Conservation (phyloP, 305 asterid species). For the Coffea humblotiana region DNA sequence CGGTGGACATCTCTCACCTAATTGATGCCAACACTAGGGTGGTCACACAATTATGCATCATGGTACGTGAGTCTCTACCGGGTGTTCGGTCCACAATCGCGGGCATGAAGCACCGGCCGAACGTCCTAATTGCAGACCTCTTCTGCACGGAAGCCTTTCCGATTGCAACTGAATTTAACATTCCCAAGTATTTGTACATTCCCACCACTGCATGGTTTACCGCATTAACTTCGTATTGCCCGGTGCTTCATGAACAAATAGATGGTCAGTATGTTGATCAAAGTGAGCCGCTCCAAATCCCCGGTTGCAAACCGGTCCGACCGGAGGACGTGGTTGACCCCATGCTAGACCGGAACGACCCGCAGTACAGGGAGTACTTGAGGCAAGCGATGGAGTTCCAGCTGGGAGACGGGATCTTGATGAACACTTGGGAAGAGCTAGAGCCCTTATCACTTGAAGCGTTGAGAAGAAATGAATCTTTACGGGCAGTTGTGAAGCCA, state of each 20-base stretch:
- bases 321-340: constrained; percentile 65
- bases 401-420: constrained; percentile 50
- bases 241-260: constrained; percentile 46
- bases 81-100: constrained; percentile 38
- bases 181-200: constrained; percentile 23
- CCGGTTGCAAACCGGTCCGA: constrained; percentile 64
- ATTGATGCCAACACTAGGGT: constrained; percentile 36
- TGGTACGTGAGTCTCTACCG: constrained; percentile 45
- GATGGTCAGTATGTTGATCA: constrained; percentile 52
- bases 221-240: constrained; percentile 38
- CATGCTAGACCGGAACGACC: constrained; percentile 54
- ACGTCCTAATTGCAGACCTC: constrained; percentile 24
- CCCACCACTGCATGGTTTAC: constrained; percentile 29
- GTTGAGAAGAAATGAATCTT: constrained; percentile 29
- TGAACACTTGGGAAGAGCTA: constrained; percentile 57
- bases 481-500: constrained; percentile 23
- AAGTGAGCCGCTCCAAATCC: constrained; percentile 34
- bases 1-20: constrained; percentile 44
- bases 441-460: constrained; percentile 51
- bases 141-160: constrained; percentile 20
- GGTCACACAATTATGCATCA: constrained; percentile 33
- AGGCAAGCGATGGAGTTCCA: constrained; percentile 24
- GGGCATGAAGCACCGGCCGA: constrained; percentile 42
- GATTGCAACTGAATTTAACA: constrained; percentile 22
- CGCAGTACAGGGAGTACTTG: constrained; percentile 38